phyloP scores from a whole-genome alignment of 192 early-diverging fungal species.

The Chytriomyces confervae region DNA sequence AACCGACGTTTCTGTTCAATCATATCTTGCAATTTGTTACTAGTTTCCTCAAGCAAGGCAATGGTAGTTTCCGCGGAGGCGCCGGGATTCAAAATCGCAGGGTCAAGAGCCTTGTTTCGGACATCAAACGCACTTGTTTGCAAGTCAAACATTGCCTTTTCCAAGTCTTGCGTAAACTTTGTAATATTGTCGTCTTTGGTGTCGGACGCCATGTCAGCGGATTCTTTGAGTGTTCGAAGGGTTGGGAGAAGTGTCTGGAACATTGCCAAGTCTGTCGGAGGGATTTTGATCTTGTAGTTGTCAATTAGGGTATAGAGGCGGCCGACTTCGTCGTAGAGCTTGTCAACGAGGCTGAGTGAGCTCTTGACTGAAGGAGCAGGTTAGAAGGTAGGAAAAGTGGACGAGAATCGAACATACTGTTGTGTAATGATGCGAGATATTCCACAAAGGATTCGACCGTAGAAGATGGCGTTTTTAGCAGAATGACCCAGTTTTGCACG shows the following conservation, averaged over 20 bases:
- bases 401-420: slow-evolving; percentile 25
- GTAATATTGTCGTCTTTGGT: slow-evolving; percentile 65
- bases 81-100: slow-evolving; percentile 58
- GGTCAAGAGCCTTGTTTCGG: slow-evolving; percentile 63
- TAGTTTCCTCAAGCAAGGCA: slow-evolving; percentile 54
- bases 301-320: slow-evolving; percentile 58
- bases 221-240: slow-evolving; percentile 58
- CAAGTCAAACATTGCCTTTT: slow-evolving; percentile 55
- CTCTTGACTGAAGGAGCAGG: slow-evolving; percentile 46
- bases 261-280: slow-evolving; percentile 64
- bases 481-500: slow-evolving; percentile 62
- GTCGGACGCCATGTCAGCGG: slow-evolving; percentile 62
- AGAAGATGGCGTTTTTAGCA: slow-evolving; percentile 56
- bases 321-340: slow-evolving; percentile 57
- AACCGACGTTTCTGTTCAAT: slow-evolving; percentile 54
- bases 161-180: slow-evolving; percentile 57
- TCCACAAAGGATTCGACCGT: slow-evolving; percentile 68
- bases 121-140: slow-evolving; percentile 61
- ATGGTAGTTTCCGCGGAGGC: slow-evolving; percentile 54
- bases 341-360: slow-evolving; percentile 51
- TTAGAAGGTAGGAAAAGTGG: neutral
- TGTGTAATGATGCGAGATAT: slow-evolving; percentile 50
- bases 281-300: slow-evolving; percentile 56
- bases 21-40: slow-evolving; percentile 51
- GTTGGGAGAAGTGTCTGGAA: slow-evolving; percentile 65